These are phyloP conservation scores for Telopea speciosissima DNA, from an alignment of 177 flowering plant genomes.

Conservation along the genomic window DNA sequence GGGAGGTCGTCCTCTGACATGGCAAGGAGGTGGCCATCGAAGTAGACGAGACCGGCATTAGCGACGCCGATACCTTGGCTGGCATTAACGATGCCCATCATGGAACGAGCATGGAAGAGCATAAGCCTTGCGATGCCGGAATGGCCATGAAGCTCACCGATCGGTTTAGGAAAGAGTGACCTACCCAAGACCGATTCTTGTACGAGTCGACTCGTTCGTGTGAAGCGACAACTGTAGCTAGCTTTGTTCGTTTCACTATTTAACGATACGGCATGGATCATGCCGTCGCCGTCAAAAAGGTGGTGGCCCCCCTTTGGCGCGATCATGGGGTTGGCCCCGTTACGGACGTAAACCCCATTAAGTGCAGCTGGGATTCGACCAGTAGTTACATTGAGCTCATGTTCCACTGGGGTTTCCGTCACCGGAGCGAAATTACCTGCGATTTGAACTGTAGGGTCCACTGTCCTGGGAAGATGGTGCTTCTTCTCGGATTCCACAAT, in stretches of 20 bases:
- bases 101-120: slow-evolving; percentile 31
- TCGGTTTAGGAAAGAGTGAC: slow-evolving; percentile 38
- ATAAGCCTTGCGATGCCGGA: slow-evolving; percentile 38
- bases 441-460: slow-evolving; percentile 42
- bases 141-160: slow-evolving; percentile 54
- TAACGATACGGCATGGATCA: slow-evolving; percentile 47
- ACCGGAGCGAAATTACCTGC: slow-evolving; percentile 54
- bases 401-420: slow-evolving; percentile 31
- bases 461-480: slow-evolving; percentile 20
- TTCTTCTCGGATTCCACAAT: slow-evolving; percentile 21
- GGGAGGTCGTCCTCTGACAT: slow-evolving; percentile 60
- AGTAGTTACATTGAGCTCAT: slow-evolving; percentile 20
- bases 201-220: slow-evolving; percentile 37
- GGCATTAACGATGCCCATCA: slow-evolving; percentile 27
- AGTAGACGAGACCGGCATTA: slow-evolving; percentile 48
- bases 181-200: slow-evolving; percentile 32
- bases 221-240: slow-evolving; percentile 46
- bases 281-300: slow-evolving; percentile 57
- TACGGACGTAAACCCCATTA: slow-evolving; percentile 43
- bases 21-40: slow-evolving; percentile 42
- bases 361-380: slow-evolving; percentile 35
- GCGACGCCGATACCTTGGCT: slow-evolving; percentile 39
- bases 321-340: slow-evolving; percentile 49
- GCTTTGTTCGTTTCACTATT: slow-evolving; percentile 9
- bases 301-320: slow-evolving; percentile 43